Base-by-base conservation (phyloP, 306 rosid genomes). In the Psophocarpus tetragonolobus region DNA sequence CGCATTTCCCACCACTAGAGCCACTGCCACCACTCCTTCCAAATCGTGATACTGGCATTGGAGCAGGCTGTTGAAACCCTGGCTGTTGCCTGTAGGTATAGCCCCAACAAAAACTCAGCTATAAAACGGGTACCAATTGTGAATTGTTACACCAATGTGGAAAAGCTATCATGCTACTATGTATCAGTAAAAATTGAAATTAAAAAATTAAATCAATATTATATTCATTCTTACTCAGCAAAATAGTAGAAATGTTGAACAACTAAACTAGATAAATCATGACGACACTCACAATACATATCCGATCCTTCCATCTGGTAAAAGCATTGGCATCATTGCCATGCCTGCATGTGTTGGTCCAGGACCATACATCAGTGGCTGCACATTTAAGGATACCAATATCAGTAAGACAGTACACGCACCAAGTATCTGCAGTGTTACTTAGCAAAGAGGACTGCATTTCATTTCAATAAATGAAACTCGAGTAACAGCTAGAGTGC, bases 271-370 rank as follows among this genome's bases (percentile, higher is more conserved):
- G 65, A 45, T 50, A 85, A 63, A 51, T 8, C 47, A 63, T 29
- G 76, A 84, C 12, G 45, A 41, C 33, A 87, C 96, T 89, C 83
- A 91, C 97, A 89, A 35, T 41, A 85, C 91, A 75, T 89, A 89
- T 74, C 86, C 92, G 62, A 91, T 80, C 53, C 88, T 86, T 77
- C 94, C 94, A 78, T 89, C 92, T 0, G 94, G 92, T 38, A 89
- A 84, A 73, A 88, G 87, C 92, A 89, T 88, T 50, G 94, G 94
- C 90, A 84, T 87, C 97, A 89, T 88, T 30, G 86, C 74, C 91
- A 85, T 86, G 64, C 91, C 90, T 58, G 91, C 83, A 68, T 90
- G 87, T 32, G 83, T 66, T 42, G 87, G 84, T 54, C 97, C 97
- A 15, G 85, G 27, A 44, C 94, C 97, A 44, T 86, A 88, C 74